A percentile compares a stretch with the other conserved stretches of the same genome.
phyloP scores from a whole-genome alignment of 495 filamentous ascomycete species.

The Penicillium coffeae region DNA sequence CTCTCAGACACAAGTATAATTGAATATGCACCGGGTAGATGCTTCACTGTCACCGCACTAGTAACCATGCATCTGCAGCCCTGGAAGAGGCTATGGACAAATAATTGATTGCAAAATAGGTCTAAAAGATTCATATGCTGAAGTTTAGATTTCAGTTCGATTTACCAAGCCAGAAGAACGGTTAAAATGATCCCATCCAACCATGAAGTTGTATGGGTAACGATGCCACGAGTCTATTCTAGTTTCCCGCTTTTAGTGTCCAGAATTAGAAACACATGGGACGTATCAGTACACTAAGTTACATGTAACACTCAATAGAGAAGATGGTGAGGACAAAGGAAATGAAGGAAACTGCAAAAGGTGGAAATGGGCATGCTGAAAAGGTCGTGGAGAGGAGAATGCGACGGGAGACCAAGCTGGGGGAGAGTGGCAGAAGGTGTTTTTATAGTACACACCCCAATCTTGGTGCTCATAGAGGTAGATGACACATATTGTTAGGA shows the following conservation, averaged over 20 bases:
- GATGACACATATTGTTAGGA: background rate
- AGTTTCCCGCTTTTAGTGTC: slow-evolving; percentile 15
- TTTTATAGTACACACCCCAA: slow-evolving; percentile 31
- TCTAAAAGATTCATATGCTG: too few species aligned
- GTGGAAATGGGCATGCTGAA: slow-evolving; percentile 28
- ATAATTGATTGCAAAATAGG: too few species aligned
- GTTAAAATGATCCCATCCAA: too few species aligned
- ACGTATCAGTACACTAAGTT: slow-evolving; percentile 37
- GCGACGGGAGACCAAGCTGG: slow-evolving; percentile 6
- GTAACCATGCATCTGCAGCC: too few species aligned
- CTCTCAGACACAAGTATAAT: too few species aligned
- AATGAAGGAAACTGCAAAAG: slow-evolving; percentile 20
- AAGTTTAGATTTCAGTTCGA: too few species aligned
- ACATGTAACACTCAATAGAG: slow-evolving; percentile 14
- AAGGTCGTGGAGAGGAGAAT: slow-evolving; percentile 22
- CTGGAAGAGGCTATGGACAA: too few species aligned
- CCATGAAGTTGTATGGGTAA: too few species aligned
- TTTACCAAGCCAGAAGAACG: too few species aligned
- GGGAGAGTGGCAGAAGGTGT: slow-evolving; percentile 17
- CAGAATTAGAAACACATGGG: slow-evolving; percentile 9
- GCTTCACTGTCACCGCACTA: too few species aligned
- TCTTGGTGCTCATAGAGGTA: slow-evolving; percentile 9
- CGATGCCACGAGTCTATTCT: slow-evolving; percentile 29
- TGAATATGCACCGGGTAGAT: too few species aligned
- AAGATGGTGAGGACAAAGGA: slow-evolving; percentile 13